phyloP scores from a whole-genome alignment of 352 stramenopile species.

The Aphanomyces euteiches region DNA sequence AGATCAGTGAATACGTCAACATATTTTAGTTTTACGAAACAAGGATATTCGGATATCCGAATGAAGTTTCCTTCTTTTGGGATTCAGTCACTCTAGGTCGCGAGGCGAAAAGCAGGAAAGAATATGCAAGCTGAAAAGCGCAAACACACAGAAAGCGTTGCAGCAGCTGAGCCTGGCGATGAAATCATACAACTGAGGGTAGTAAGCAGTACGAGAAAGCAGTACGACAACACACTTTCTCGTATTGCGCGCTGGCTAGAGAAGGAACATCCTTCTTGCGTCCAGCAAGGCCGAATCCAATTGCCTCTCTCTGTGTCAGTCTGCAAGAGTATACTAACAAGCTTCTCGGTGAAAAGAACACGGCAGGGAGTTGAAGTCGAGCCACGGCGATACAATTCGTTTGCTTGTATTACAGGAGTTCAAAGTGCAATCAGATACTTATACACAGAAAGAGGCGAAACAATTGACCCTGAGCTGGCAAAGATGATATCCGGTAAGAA shows the following conservation, averaged over 20 bases:
- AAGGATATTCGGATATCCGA: not conserved
- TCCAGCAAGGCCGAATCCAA: not conserved
- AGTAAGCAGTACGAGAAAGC: not conserved
- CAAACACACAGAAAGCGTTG: not conserved
- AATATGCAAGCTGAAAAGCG: not conserved
- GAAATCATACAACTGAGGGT: not conserved
- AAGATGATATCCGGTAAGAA: not conserved
- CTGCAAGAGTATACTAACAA: not conserved
- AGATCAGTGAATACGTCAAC: not conserved
- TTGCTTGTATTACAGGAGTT: slow-evolving; percentile 7
- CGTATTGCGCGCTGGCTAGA: not conserved
- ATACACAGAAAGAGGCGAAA: not conserved
- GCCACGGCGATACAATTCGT: slow-evolving; percentile 1
- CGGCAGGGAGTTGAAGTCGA: not conserved
- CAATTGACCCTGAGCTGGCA: not conserved
- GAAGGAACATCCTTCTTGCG: not conserved
- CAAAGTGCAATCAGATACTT: slow-evolving; percentile 12
- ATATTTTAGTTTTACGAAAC: slow-evolving; percentile 10
- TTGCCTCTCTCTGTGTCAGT: slow-evolving; percentile 1
- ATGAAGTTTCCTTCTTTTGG: not conserved
- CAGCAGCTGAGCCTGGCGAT: not conserved
- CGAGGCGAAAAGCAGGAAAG: too few relatives aligned
- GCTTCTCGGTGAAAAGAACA: not conserved
- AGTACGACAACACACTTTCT: not conserved
- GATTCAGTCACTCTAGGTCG: not conserved